phyloP scores from a whole-genome alignment of 129 eudicot species.

The Calendula officinalis region DNA sequence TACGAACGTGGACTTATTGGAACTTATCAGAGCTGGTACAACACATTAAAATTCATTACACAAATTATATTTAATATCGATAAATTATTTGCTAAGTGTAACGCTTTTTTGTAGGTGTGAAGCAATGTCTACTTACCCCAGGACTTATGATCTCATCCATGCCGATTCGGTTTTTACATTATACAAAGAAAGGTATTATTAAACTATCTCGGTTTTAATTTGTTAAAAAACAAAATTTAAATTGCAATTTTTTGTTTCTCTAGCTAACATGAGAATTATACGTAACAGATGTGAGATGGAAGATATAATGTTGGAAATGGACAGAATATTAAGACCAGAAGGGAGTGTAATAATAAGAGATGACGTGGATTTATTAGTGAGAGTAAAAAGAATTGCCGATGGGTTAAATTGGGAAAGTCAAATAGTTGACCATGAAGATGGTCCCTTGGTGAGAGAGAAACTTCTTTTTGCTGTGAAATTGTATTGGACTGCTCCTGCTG shows the following conservation, averaged over 20 bases:
- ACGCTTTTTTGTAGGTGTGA: slow-evolving; percentile 61
- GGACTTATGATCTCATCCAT: slow-evolving; percentile 89
- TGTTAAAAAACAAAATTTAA: not conserved
- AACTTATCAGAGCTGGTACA: slow-evolving; percentile 92
- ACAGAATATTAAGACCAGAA: slow-evolving; percentile 85
- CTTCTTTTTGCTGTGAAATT: slow-evolving; percentile 87
- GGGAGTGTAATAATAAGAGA: slow-evolving; percentile 84
- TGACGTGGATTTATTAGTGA: slow-evolving; percentile 79
- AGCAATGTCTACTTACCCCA: slow-evolving; percentile 99
- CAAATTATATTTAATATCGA: not conserved
- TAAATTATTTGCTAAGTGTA: not conserved
- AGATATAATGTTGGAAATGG: slow-evolving; percentile 93
- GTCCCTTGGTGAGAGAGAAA: slow-evolving; percentile 85
- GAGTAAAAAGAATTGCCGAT: slow-evolving; percentile 72
- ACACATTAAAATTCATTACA: not conserved
- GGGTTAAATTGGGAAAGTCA: slow-evolving; percentile 83
- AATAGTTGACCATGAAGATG: slow-evolving; percentile 97
- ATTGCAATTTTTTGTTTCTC: not conserved
- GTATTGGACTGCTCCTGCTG: slow-evolving; percentile 91
- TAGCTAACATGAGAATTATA: not conserved
- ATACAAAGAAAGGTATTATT: slow-evolving; percentile 60
- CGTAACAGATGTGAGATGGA: slow-evolving; percentile 84
- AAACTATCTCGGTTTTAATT: too few species aligned
- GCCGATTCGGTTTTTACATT: slow-evolving; percentile 79
- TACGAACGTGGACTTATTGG: slow-evolving; percentile 89